Conservation (phyloP, 495 filamentous ascomycete genomes). For the Lentithecium fluviatile region DNA sequence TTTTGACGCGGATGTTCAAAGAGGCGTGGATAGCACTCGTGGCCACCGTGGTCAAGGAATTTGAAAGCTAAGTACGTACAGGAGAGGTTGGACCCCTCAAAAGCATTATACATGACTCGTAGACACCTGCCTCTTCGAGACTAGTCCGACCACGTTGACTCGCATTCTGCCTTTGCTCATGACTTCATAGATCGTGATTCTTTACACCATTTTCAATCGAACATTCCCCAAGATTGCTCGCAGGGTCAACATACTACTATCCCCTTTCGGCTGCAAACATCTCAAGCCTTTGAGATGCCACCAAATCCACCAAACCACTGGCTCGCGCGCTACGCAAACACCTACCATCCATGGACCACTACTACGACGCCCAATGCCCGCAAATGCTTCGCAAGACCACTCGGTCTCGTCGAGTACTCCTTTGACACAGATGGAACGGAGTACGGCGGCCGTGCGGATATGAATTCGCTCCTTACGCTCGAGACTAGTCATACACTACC, state of each 20-base stretch:
- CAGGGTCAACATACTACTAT: too few relatives aligned
- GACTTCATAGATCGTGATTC: too few relatives aligned
- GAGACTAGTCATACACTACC: constrained; percentile 22
- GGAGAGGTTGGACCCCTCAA: too few relatives aligned
- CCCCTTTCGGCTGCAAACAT: too few relatives aligned
- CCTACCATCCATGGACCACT: constrained; percentile 30
- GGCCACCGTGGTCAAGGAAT: too few relatives aligned
- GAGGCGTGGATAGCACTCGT: not conserved
- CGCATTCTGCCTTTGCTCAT: too few relatives aligned
- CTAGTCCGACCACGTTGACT: too few relatives aligned
- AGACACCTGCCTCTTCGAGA: too few relatives aligned
- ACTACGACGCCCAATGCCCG: constrained; percentile 9
- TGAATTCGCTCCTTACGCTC: constrained; percentile 27
- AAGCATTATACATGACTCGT: too few relatives aligned
- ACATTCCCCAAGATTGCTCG: too few relatives aligned
- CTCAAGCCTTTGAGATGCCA: not conserved
- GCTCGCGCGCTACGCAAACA: constrained; percentile 30
- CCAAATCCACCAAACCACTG: constrained; percentile 22
- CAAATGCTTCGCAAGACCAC: constrained; percentile 14
- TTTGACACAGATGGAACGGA: constrained; percentile 34
- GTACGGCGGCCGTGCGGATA: constrained; percentile 32
- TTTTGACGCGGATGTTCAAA: not conserved
- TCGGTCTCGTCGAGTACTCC: constrained; percentile 33
- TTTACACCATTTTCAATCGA: too few relatives aligned
- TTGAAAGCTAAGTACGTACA: too few relatives aligned